phyloP scores from a whole-genome alignment of 2,329 filamentous ascomycete species.

The Emergomyces orientalis region DNA sequence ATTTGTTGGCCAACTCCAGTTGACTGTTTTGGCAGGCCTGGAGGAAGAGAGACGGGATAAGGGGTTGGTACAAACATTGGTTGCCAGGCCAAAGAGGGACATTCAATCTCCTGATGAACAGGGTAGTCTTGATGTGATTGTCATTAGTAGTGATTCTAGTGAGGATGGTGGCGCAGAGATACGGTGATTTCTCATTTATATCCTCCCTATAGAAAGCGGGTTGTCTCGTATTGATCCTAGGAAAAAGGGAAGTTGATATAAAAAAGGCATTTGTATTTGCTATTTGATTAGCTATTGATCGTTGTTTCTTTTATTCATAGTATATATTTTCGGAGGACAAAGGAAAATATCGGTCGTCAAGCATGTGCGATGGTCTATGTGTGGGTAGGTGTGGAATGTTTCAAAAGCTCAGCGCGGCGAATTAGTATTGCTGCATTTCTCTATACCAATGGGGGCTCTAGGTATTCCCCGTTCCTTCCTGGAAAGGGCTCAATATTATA shows the following conservation, averaged over 20 bases:
- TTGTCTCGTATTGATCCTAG: neutral
- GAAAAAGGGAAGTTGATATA: neutral
- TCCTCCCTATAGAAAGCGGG: neutral
- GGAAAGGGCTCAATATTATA: neutral
- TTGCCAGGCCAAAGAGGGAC: neutral
- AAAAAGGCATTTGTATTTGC: neutral
- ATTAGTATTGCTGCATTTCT: neutral
- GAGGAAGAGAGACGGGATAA: neutral
- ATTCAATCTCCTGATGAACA: neutral
- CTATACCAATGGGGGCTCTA: neutral
- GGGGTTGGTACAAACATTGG: neutral
- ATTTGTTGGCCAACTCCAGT: neutral
- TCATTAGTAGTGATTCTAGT: neutral
- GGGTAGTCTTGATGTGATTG: neutral
- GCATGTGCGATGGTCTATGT: slow-evolving; percentile 1
- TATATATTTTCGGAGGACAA: slow-evolving; percentile 3
- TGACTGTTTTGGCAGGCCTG: neutral
- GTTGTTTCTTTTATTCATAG: neutral
- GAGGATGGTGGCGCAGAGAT: neutral
- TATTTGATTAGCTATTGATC: neutral
- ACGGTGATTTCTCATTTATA: neutral
- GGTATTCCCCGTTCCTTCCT: too few species aligned
- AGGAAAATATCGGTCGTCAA: slow-evolving; percentile 6
- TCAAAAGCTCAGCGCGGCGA: neutral
- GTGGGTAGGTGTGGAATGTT: neutral